Percentiles rank a stretch among this genome's conserved stretches.
Conservation (phyloP, 352 stramenopile genomes). For the Stramenopiles sp. region DNA sequence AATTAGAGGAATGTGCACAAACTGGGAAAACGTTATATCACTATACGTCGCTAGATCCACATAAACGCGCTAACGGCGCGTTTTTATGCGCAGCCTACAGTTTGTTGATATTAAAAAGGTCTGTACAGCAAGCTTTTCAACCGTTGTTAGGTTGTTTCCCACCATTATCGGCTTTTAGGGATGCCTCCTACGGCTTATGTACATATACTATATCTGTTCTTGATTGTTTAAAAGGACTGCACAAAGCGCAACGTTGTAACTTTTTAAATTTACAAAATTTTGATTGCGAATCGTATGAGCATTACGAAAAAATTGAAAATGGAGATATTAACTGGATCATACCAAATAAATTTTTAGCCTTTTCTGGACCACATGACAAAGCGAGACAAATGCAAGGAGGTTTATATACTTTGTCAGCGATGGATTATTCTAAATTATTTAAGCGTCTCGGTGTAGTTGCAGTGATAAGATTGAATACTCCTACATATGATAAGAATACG, state of each 20-base stretch:
- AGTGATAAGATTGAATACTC: slow-evolving; percentile 89
- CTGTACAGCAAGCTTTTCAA: slow-evolving; percentile 51
- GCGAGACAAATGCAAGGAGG: slow-evolving; percentile 56
- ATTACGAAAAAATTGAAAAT: slow-evolving; percentile 78
- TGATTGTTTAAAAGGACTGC: slow-evolving; percentile 64
- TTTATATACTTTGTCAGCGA: slow-evolving; percentile 75
- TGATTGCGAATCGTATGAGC: slow-evolving; percentile 72
- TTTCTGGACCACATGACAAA: slow-evolving; percentile 78
- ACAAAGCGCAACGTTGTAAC: slow-evolving; percentile 37
- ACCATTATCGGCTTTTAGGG: slow-evolving; percentile 58
- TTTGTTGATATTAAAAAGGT: slow-evolving; percentile 68
- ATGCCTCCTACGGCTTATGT: slow-evolving; percentile 58
- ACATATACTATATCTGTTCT: slow-evolving; percentile 72
- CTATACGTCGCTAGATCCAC: slow-evolving; percentile 55
- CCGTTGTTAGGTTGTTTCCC: slow-evolving; percentile 39
- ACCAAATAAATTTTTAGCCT: slow-evolving; percentile 84
- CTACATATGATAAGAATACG: slow-evolving; percentile 79
- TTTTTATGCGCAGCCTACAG: slow-evolving; percentile 76
- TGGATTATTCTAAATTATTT: slow-evolving; percentile 92
- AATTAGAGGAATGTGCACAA: slow-evolving; percentile 39
- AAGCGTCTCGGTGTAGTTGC: slow-evolving; percentile 73
- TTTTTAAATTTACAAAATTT: slow-evolving; percentile 67
- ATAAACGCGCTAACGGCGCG: slow-evolving; percentile 71
- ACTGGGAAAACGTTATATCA: slow-evolving; percentile 49
- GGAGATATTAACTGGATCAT: slow-evolving; percentile 93